Evolutionary conservation across 2,329 filamentous ascomycete genomes (phyloP).

Genomic region (Apiospora saccharicola): DNA sequence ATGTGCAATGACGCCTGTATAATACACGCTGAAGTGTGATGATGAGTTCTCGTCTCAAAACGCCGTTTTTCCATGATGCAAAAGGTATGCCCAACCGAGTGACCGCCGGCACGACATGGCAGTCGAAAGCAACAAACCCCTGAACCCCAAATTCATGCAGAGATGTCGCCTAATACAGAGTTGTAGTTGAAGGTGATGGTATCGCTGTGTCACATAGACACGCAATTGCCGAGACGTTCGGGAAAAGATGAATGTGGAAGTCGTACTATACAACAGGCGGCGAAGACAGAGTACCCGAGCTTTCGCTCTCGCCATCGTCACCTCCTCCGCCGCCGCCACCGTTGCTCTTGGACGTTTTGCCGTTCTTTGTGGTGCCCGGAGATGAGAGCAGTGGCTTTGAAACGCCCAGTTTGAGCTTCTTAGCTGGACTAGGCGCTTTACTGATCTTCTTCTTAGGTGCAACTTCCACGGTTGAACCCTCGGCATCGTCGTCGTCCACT

Average conservation of each 20-base stretch:
- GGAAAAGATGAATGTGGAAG: neutral
- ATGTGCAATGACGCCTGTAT: conserved; percentile 19
- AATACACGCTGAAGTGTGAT: conserved; percentile 22
- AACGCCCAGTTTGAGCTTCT: conserved; percentile 53
- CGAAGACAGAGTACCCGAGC: conserved; percentile 63
- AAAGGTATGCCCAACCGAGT: conserved; percentile 25
- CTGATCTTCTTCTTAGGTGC: conserved; percentile 51
- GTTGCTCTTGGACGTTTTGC: conserved; percentile 44
- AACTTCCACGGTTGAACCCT: conserved; percentile 48
- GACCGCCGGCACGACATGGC: conserved; percentile 18
- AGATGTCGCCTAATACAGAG: conserved; percentile 23
- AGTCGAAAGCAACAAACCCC: conserved; percentile 22
- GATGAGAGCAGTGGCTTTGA: conserved; percentile 58
- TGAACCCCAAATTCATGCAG: conserved; percentile 24
- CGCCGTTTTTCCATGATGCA: conserved; percentile 26
- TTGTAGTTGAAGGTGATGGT: conserved; percentile 4
- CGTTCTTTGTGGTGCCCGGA: conserved; percentile 57
- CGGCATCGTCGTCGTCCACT: conserved; percentile 46
- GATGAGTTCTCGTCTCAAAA: conserved; percentile 19
- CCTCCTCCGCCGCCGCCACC: conserved; percentile 31
- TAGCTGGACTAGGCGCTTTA: conserved; percentile 52
- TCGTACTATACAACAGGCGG: conserved; percentile 48
- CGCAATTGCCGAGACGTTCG: conserved; percentile 5
- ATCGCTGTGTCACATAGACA: conserved; percentile 2
- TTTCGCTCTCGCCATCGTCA: conserved; percentile 62